Conservation (phyloP, 495 filamentous ascomycete genomes). For the Bathelium albidoporum region DNA sequence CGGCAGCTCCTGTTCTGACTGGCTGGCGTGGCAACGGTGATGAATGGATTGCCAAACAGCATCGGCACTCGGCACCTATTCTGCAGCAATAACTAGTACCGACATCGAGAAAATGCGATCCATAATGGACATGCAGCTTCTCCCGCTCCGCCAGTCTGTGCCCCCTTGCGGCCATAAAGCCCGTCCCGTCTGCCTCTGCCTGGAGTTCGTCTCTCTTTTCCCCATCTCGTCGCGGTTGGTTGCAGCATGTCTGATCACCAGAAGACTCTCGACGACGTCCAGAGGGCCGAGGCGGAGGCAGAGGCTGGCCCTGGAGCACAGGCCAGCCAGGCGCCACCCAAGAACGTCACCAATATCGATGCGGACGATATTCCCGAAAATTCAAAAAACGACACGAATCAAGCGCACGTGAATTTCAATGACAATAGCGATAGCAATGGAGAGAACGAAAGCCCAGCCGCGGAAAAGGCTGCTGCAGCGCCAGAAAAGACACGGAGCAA, state of each 20-base stretch:
- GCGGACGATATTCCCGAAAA: neutral
- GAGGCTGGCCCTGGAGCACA: neutral
- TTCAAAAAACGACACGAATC: neutral
- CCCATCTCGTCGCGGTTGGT: neutral
- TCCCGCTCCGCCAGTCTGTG: neutral
- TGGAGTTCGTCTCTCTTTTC: neutral
- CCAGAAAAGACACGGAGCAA: constrained; percentile 15
- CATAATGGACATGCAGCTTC: neutral
- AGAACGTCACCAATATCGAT: neutral
- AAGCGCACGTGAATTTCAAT: neutral
- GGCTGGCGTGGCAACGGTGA: neutral
- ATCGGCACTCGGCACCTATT: neutral
- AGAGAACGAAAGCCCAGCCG: neutral
- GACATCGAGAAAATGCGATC: neutral
- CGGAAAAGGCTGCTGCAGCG: neutral
- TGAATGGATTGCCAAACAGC: neutral
- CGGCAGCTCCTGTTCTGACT: neutral
- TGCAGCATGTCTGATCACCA: neutral
- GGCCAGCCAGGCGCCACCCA: neutral
- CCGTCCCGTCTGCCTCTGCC: neutral
- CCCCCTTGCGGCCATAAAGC: neutral
- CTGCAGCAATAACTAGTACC: neutral
- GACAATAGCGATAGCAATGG: neutral
- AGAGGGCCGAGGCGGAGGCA: neutral
- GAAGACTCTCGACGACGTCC: neutral